These are phyloP conservation scores for Aspergillus ustus DNA, from an alignment of 2,329 filamentous ascomycete species.

Conservation along the genomic window DNA sequence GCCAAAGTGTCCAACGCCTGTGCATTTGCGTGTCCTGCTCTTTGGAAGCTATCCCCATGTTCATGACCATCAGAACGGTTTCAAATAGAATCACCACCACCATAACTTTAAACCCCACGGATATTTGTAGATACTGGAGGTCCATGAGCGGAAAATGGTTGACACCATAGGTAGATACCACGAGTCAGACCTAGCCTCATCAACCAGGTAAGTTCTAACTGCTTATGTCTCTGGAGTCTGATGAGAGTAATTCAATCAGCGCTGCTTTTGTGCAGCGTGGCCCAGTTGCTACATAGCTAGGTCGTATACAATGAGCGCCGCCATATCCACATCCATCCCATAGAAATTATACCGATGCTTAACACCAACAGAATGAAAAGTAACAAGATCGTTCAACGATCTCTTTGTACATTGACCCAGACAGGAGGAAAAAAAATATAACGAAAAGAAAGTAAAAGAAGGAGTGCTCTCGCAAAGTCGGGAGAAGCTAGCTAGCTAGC, in stretches of 20 bases:
- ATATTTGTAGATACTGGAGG: not conserved
- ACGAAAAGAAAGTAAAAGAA: conserved; percentile 5
- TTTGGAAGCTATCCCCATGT: not conserved
- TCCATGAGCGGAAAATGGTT: not conserved
- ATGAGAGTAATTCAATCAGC: not conserved
- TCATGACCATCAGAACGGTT: not conserved
- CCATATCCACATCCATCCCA: not conserved
- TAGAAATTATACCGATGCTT: not conserved
- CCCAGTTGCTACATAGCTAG: not conserved
- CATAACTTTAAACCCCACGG: not conserved
- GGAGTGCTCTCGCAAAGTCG: not conserved
- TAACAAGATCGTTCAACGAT: conserved; percentile 11
- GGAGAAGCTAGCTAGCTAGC: not conserved
- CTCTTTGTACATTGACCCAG: conserved; percentile 11
- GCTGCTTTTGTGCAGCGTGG: not conserved
- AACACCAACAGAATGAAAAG: not conserved
- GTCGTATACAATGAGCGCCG: not conserved
- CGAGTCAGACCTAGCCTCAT: not conserved
- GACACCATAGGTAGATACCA: not conserved
- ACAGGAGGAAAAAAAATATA: conserved; percentile 14
- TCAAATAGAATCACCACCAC: not conserved
- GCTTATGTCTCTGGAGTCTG: not conserved
- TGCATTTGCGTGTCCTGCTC: not conserved
- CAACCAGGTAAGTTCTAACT: not conserved
- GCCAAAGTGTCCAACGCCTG: not conserved